Evolutionary conservation across 192 early-diverging fungal species (phyloP).

Genomic region (Umbelopsis sp.): DNA sequence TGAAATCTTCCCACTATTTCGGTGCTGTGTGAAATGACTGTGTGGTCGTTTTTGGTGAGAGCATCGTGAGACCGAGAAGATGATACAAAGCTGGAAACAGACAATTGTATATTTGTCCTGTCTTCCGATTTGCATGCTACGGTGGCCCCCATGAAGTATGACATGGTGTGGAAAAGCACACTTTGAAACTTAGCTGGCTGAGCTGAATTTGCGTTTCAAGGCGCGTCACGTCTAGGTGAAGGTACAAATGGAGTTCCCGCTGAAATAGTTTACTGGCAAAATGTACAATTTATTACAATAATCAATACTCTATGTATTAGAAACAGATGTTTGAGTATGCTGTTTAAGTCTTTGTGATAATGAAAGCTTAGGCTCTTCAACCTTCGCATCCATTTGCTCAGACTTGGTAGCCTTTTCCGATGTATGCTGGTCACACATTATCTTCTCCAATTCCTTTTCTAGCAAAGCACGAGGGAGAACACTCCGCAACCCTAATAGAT

Average conservation of each 20-base stretch:
- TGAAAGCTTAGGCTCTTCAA: background rate
- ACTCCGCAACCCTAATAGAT: background rate
- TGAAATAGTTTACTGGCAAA: background rate
- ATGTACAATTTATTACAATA: background rate
- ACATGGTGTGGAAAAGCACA: slow-evolving; percentile 28
- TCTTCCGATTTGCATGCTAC: slow-evolving; percentile 11
- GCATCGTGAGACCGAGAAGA: slow-evolving; percentile 28
- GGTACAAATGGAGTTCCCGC: no score
- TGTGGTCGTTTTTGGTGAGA: slow-evolving; percentile 39
- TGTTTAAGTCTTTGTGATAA: slow-evolving; percentile 13
- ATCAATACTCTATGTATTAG: background rate
- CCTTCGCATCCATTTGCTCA: background rate
- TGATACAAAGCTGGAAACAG: slow-evolving; percentile 33
- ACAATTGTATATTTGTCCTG: slow-evolving; percentile 11
- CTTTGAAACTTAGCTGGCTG: background rate
- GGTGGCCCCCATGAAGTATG: slow-evolving; percentile 30
- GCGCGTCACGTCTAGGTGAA: background rate
- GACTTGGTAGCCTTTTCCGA: background rate
- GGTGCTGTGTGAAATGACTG: slow-evolving; percentile 43
- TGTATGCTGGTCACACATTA: background rate
- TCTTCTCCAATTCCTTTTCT: slow-evolving; percentile 1
- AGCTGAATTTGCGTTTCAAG: background rate
- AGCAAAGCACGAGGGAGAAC: background rate
- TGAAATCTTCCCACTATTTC: slow-evolving; percentile 55
- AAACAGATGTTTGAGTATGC: background rate